Percentiles rank a stretch among this genome's conserved stretches.
Evolutionary conservation across 768 basidiomycete species (phyloP).

Genomic region (Naganishia antarctica): DNA sequence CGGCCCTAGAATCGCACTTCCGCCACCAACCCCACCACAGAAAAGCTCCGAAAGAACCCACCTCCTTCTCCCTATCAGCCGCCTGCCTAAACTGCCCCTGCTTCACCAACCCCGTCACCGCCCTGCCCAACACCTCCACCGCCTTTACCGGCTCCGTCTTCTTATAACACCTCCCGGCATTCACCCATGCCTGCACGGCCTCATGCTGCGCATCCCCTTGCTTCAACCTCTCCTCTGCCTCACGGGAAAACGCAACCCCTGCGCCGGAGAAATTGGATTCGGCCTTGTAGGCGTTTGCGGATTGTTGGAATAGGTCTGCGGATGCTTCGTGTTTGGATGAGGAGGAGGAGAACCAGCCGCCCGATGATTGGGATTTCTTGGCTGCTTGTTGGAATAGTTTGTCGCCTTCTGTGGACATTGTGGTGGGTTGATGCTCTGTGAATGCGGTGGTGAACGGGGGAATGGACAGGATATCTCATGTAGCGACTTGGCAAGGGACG

Average conservation of each 20-base stretch:
- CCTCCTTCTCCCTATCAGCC: constrained; percentile 79
- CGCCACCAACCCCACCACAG: too few relatives aligned
- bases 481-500: neutral
- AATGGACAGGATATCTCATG: neutral
- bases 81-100: constrained; percentile 92
- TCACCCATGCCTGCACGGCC: constrained; percentile 98
- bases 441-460: neutral
- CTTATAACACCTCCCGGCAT: constrained; percentile 94
- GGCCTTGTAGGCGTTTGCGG: constrained; percentile 79
- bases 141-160: constrained; percentile 75
- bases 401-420: constrained; percentile 55
- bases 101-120: constrained; percentile 57
- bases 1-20: neutral
- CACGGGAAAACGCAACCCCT: constrained; percentile 77
- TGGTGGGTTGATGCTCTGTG: neutral
- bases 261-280: constrained; percentile 88
- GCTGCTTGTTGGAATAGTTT: constrained; percentile 76
- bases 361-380: constrained; percentile 78
- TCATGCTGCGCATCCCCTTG: constrained; percentile 79
- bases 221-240: constrained; percentile 85
- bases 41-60: too few relatives aligned
- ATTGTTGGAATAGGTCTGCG: constrained; percentile 89
- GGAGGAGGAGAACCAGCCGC: constrained; percentile 74
- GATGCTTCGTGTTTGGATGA: constrained; percentile 88
- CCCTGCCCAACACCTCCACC: constrained; percentile 40